A percentile compares a stretch with the other conserved stretches of the same genome.
These are phyloP conservation scores for Raphanus raphanistrum DNA, from an alignment of 345 rosid genomes.

Conservation along the genomic window DNA sequence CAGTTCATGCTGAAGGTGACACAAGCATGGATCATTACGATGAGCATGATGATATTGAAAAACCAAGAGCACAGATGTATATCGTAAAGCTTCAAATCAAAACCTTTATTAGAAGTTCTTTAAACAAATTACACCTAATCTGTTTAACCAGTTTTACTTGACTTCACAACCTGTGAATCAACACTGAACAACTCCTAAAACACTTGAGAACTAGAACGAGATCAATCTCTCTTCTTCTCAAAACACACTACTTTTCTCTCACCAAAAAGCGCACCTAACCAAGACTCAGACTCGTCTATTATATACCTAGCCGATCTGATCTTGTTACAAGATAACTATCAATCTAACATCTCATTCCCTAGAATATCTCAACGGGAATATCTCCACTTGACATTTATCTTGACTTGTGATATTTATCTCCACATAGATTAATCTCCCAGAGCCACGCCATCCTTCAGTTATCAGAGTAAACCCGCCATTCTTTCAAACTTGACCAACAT, in stretches of 20 bases:
- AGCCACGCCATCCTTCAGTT: not conserved
- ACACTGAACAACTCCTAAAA: not conserved
- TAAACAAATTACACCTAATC: not conserved
- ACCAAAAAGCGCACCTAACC: not conserved
- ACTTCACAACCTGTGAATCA: not conserved
- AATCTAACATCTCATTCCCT: not conserved
- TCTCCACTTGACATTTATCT: no score
- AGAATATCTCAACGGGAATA: not conserved
- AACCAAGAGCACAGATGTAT: no score
- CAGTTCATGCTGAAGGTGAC: constrained; percentile 91
- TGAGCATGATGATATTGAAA: constrained; percentile 54
- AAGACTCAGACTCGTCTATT: not conserved
- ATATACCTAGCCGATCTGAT: not conserved
- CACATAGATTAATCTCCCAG: not conserved
- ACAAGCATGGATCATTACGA: constrained; percentile 75
- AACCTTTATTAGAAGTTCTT: not conserved
- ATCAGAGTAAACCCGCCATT: not conserved
- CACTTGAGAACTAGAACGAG: not conserved
- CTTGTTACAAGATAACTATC: not conserved
- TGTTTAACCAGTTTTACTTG: not conserved
- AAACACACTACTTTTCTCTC: not conserved
- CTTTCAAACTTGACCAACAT: not conserved
- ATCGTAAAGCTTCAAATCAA: no score
- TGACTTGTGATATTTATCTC: not conserved
- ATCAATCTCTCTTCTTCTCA: not conserved